These are phyloP conservation scores for Yarrowia hollandica DNA, from an alignment of 805 yeast genomes.

Conservation along the genomic window DNA sequence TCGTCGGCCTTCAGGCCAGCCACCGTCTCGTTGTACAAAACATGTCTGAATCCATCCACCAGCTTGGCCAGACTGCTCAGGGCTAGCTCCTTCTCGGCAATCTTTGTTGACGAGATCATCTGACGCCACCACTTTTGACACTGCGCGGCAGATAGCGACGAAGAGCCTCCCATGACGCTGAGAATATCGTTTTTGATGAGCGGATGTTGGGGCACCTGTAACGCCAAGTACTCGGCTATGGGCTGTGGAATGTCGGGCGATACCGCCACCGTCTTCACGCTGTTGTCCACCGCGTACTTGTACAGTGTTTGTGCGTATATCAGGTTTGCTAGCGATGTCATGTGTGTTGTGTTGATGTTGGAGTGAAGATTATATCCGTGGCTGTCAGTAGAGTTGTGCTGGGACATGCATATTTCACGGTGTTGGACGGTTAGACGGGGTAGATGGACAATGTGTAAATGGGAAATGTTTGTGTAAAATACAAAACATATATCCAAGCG, in stretches of 20 bases:
- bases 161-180: neutral
- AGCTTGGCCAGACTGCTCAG: neutral
- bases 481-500: no score
- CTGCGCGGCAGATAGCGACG: neutral
- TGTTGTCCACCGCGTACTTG: slow-evolving; percentile 24
- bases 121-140: slow-evolving; percentile 16
- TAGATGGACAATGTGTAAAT: no score
- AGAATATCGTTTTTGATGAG: neutral
- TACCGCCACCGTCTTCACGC: neutral
- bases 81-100: slow-evolving; percentile 7
- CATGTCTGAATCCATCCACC: slow-evolving; percentile 27
- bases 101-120: slow-evolving; percentile 4
- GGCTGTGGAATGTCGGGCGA: slow-evolving; percentile 5
- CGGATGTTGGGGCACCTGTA: slow-evolving; percentile 9
- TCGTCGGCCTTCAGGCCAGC: slow-evolving; percentile 6
- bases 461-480: no score
- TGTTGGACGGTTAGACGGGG: no score
- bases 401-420: neutral
- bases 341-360: neutral
- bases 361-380: neutral
- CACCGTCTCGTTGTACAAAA: neutral
- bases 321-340: slow-evolving; percentile 17
- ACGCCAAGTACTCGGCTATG: slow-evolving; percentile 10
- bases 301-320: slow-evolving; percentile 20
- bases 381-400: neutral